Evolutionary conservation across 2,329 filamentous ascomycete genomes (phyloP).

Genomic region (Fusarium sp.): DNA sequence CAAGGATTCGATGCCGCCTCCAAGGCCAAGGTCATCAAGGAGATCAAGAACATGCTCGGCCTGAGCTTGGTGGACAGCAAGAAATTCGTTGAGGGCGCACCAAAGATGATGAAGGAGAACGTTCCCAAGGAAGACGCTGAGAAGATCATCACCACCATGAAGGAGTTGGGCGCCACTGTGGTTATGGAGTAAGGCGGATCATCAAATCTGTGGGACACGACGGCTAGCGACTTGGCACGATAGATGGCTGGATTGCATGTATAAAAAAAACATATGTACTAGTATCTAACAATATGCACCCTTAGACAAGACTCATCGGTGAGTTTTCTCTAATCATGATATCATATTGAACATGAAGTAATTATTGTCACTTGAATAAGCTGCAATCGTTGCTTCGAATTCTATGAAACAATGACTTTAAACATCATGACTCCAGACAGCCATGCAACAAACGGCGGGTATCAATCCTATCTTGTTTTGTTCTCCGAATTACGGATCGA

Average conservation of each 20-base stretch:
- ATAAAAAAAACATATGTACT: constrained; percentile 55
- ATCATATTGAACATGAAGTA: constrained; percentile 18
- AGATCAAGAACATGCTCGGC: constrained; percentile 96
- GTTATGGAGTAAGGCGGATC: constrained; percentile 80
- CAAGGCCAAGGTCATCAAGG: constrained; percentile 99
- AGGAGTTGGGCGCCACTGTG: constrained; percentile 89
- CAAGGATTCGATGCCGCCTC: constrained; percentile 85
- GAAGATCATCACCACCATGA: constrained; percentile 96
- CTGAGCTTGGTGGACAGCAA: constrained; percentile 98
- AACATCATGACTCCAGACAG: constrained; percentile 9
- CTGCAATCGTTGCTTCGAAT: constrained; percentile 4
- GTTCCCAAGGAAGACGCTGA: constrained; percentile 99
- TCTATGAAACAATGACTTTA: constrained; percentile 4
- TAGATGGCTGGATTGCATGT: constrained; percentile 53
- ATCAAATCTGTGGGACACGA: constrained; percentile 27
- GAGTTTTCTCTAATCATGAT: constrained; percentile 35
- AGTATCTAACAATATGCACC: constrained; percentile 50
- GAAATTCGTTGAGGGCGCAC: constrained; percentile 99
- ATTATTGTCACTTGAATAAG: constrained; percentile 1
- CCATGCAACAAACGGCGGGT: constrained; percentile 42
- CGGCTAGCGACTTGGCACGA: constrained; percentile 46
- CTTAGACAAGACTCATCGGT: constrained; percentile 31
- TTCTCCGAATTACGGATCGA: constrained; percentile 28
- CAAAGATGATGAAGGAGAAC: constrained; percentile 99
- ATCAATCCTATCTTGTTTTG: constrained; percentile 45